Evolutionary conservation across 2,329 filamentous ascomycete genomes (phyloP).

Genomic region (Paecilomyces fulvus): DNA sequence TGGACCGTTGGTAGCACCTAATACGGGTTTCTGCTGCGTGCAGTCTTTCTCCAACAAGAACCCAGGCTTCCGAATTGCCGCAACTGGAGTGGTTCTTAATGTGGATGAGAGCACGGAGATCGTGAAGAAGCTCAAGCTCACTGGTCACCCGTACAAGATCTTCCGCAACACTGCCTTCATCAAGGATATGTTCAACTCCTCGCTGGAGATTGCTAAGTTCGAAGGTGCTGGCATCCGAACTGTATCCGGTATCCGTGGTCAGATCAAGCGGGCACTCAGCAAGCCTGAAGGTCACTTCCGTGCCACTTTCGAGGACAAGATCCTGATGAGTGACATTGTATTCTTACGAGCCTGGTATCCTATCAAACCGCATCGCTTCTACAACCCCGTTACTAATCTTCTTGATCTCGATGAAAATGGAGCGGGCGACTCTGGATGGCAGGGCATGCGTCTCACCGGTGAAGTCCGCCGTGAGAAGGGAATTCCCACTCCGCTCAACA

Average conservation of each 20-base stretch:
- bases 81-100: constrained; percentile 84
- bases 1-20: constrained; percentile 87
- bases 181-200: constrained; percentile 93
- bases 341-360: constrained; percentile 97
- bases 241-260: constrained; percentile 87
- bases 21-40: constrained; percentile 90
- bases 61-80: constrained; percentile 86
- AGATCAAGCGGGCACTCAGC: constrained; percentile 90
- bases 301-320: constrained; percentile 97
- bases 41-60: constrained; percentile 78
- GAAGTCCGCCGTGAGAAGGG: constrained; percentile 72
- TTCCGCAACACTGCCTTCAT: constrained; percentile 99
- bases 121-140: constrained; percentile 98
- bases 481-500: constrained; percentile 67
- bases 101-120: constrained; percentile 96
- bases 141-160: constrained; percentile 88
- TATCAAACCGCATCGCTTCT: constrained; percentile 89
- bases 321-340: constrained; percentile 91
- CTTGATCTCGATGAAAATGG: constrained; percentile 48
- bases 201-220: constrained; percentile 95
- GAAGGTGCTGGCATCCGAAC: constrained; percentile 94
- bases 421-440: constrained; percentile 50
- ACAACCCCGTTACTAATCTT: constrained; percentile 91
- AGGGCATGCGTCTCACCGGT: constrained; percentile 87
- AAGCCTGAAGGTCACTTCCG: constrained; percentile 95